These are phyloP conservation scores for Protomyces arabidopsidicola DNA, from an alignment of 1,139 yeast species.

Conservation along the genomic window DNA sequence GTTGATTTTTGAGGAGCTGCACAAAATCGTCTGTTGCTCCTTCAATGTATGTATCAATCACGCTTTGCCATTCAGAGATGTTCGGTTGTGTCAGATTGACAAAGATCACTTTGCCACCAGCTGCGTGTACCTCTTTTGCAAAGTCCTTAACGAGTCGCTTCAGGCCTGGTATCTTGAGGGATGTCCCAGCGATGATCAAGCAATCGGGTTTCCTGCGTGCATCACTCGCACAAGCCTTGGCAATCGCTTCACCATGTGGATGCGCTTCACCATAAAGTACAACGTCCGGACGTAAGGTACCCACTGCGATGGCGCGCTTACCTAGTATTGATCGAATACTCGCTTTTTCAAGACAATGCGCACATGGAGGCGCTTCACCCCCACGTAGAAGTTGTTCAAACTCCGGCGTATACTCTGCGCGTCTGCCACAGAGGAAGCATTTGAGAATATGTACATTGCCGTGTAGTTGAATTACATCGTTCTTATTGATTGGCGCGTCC, in stretches of 20 bases:
- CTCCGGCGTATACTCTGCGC: constrained; percentile 58
- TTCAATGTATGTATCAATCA: constrained; percentile 66
- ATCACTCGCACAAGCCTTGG: constrained; percentile 56
- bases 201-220: constrained; percentile 56
- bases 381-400: constrained; percentile 46
- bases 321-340: constrained; percentile 54
- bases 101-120: constrained; percentile 57
- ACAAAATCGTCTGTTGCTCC: constrained; percentile 84
- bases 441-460: constrained; percentile 75
- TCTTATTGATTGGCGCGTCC: not conserved
- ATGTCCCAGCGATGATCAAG: constrained; percentile 68
- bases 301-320: constrained; percentile 58
- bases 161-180: constrained; percentile 69
- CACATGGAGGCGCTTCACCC: constrained; percentile 64
- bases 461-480: constrained; percentile 47
- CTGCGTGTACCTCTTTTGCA: constrained; percentile 55
- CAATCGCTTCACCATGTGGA: constrained; percentile 63
- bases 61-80: constrained; percentile 50
- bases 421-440: constrained; percentile 63
- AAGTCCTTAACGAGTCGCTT: constrained; percentile 58
- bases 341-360: constrained; percentile 47
- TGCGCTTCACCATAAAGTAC: constrained; percentile 77
- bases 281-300: constrained; percentile 66
- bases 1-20: not conserved
- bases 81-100: constrained; percentile 53